phyloP scores from a whole-genome alignment of 208 protist species.

The Trypanosoma melophagium region DNA sequence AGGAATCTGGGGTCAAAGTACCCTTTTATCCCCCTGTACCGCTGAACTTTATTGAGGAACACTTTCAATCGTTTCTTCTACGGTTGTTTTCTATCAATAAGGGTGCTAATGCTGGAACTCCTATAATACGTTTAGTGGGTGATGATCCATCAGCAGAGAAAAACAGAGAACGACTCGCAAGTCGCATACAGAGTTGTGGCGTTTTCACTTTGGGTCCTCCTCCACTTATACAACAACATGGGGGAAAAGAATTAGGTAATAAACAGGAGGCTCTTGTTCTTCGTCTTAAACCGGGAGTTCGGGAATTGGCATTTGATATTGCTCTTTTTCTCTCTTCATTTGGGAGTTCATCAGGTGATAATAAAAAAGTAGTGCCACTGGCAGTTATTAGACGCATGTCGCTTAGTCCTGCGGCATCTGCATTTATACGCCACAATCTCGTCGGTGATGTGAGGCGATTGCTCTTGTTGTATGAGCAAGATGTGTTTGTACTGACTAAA shows the following conservation, averaged over 20 bases:
- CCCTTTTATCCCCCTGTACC: constrained; percentile 29
- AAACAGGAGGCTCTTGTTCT: neutral
- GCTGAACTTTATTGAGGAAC: constrained; percentile 20
- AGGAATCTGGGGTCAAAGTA: neutral
- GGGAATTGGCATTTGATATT: constrained; percentile 23
- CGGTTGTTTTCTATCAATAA: constrained; percentile 9
- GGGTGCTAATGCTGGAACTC: neutral
- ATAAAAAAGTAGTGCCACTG: constrained; percentile 16
- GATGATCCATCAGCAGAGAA: neutral
- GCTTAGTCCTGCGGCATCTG: constrained; percentile 7
- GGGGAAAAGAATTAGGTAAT: neutral
- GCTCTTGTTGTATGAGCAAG: constrained; percentile 16
- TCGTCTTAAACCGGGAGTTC: constrained; percentile 20
- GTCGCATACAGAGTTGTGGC: constrained; percentile 20
- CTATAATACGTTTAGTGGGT: neutral
- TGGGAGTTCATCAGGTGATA: neutral
- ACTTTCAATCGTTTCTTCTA: constrained; percentile 23
- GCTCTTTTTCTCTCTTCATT: constrained; percentile 16
- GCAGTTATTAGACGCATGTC: constrained; percentile 22
- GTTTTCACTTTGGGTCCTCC: constrained; percentile 10
- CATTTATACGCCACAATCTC: constrained; percentile 27
- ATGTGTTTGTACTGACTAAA: constrained; percentile 21
- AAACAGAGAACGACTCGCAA: constrained; percentile 12
- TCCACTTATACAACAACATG: neutral
- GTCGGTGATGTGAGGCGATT: constrained; percentile 22